These are phyloP conservation scores for Pseudogymnoascus sp. DNA, from an alignment of 2,329 filamentous ascomycete species.

Conservation along the genomic window DNA sequence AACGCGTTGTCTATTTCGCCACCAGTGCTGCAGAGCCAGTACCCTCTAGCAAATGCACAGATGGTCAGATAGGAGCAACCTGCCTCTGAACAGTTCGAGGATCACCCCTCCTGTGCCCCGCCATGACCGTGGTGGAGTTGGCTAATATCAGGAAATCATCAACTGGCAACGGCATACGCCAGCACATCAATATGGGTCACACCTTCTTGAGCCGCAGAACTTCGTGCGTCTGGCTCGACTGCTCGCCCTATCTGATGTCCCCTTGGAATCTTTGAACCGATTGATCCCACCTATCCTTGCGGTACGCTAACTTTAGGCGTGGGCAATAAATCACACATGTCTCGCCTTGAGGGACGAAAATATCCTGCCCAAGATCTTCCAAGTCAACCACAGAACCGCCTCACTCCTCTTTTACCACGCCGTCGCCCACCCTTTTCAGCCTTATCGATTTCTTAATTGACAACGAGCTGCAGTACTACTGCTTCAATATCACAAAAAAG, in stretches of 20 bases:
- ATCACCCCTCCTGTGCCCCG: constrained; percentile 30
- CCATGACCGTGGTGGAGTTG: constrained; percentile 52
- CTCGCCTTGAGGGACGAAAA: constrained; percentile 46
- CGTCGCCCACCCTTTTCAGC: constrained; percentile 27
- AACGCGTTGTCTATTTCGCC: constrained; percentile 23
- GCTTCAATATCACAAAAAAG: constrained; percentile 1
- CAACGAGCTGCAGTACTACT: constrained; percentile 8
- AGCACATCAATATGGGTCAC: constrained; percentile 79
- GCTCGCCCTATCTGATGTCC: constrained; percentile 34
- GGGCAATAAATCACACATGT: constrained; percentile 59
- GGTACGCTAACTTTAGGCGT: constrained; percentile 28
- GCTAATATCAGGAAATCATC: constrained; percentile 56
- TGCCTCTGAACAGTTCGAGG: constrained; percentile 26
- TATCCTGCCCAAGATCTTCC: constrained; percentile 28
- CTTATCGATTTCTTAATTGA: constrained; percentile 23
- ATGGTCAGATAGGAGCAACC: constrained; percentile 8
- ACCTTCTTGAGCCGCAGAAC: constrained; percentile 57
- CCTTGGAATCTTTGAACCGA: constrained; percentile 24
- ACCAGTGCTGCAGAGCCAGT: constrained; percentile 26
- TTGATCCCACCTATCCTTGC: constrained; percentile 28
- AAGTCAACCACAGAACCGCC: constrained; percentile 29
- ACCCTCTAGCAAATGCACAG: constrained; percentile 27
- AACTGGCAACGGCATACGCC: constrained; percentile 77
- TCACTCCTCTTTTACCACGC: constrained; percentile 29
- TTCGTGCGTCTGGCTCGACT: constrained; percentile 29